A percentile compares a stretch with the other conserved stretches of the same genome.
Conservation (phyloP, 2,329 filamentous ascomycete genomes). For the Penicillium sp. region DNA sequence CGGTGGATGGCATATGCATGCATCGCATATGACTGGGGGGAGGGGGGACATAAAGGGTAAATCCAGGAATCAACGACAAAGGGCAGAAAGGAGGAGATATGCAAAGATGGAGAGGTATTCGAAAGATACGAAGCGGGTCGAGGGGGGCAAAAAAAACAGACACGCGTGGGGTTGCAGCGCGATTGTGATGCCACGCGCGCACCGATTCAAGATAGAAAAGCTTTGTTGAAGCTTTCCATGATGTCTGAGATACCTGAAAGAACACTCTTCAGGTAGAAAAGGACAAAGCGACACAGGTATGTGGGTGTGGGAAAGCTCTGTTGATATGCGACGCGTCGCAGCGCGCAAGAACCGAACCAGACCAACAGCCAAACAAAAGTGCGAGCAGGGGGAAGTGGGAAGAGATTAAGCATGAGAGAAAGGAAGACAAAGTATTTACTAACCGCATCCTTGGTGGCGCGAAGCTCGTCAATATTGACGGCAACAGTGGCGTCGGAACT, state of each 20-base stretch:
- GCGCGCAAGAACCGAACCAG: conserved; percentile 11
- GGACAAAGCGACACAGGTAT: background rate
- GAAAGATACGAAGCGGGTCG: background rate
- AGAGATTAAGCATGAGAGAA: background rate
- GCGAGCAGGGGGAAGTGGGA: conserved; percentile 10
- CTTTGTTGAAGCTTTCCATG: conserved; percentile 1
- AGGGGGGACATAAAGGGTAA: too few species aligned
- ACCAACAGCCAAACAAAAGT: conserved; percentile 2
- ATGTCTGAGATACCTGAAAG: background rate
- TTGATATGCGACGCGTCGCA: conserved; percentile 27
- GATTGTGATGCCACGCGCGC: background rate
- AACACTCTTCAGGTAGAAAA: conserved; percentile 6
- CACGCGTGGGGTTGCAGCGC: conserved; percentile 1
- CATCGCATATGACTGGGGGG: background rate
- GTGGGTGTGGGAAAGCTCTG: conserved; percentile 12
- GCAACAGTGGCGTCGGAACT: conserved; percentile 42
- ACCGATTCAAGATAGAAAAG: background rate
- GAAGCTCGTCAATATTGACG: conserved; percentile 72
- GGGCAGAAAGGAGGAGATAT: background rate
- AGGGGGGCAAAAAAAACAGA: background rate
- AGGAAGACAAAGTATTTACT: conserved; percentile 42
- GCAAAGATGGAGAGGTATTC: background rate
- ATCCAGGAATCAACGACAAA: too few species aligned
- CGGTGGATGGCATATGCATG: background rate
- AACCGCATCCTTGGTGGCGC: conserved; percentile 81